These are phyloP conservation scores for Trametes cingulata DNA, from an alignment of 768 basidiomycete species.

Conservation along the genomic window DNA sequence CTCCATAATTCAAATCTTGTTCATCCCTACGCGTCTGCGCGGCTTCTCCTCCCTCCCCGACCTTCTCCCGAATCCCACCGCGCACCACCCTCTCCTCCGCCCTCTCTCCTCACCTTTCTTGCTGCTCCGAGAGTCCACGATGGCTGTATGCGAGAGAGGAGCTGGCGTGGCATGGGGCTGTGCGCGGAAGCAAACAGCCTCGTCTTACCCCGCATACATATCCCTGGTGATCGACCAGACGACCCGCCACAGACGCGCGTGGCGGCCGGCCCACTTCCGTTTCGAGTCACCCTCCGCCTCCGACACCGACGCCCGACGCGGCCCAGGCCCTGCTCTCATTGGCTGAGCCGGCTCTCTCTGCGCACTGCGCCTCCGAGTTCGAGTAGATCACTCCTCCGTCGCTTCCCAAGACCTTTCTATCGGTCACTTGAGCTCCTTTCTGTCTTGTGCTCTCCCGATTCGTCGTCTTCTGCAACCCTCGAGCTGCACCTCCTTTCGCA, in stretches of 20 bases:
- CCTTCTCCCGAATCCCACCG: constrained; percentile 10
- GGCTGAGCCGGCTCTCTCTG: background rate
- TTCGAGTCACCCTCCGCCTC: constrained; percentile 4
- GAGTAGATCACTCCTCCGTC: background rate
- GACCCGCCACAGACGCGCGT: constrained; percentile 6
- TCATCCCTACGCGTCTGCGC: constrained; percentile 2
- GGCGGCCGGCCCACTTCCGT: constrained; percentile 9
- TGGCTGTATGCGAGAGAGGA: background rate
- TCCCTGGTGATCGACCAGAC: constrained; percentile 13
- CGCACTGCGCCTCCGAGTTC: background rate
- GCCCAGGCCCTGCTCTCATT: background rate
- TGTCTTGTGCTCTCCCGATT: background rate
- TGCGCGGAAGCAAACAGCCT: constrained; percentile 19
- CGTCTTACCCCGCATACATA: constrained; percentile 15
- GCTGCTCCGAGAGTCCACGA: background rate
- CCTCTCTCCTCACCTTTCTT: background rate
- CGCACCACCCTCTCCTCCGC: background rate
- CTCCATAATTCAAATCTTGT: constrained; percentile 15
- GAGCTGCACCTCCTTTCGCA: background rate
- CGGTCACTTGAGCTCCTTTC: background rate
- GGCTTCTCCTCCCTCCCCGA: constrained; percentile 10
- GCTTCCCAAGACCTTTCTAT: background rate
- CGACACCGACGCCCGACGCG: background rate
- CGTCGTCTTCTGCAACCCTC: background rate
- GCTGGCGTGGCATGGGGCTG: constrained; percentile 1